These are phyloP conservation scores for Ogataea dorogensis DNA, from an alignment of 805 yeast genomes.

Conservation along the genomic window DNA sequence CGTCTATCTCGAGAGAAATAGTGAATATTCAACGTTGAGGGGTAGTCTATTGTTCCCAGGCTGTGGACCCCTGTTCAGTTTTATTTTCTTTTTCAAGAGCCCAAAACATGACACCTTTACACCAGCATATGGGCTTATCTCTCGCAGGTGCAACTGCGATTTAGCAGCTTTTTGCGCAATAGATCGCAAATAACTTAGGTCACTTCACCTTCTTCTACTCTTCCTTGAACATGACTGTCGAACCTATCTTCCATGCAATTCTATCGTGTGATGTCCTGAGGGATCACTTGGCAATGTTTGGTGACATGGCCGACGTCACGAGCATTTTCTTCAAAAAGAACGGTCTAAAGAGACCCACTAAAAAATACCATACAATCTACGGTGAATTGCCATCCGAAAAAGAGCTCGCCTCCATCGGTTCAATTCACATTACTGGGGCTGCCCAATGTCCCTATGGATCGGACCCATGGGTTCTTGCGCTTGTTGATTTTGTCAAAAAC, in stretches of 20 bases:
- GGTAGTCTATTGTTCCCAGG: no score
- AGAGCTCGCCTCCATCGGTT: constrained; percentile 34
- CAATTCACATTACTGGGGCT: constrained; percentile 55
- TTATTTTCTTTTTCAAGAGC: no score
- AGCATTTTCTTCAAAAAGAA: constrained; percentile 12
- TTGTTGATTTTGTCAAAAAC: constrained; percentile 37
- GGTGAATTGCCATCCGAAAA: constrained; percentile 19
- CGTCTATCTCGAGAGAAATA: no score
- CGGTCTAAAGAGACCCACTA: constrained; percentile 12
- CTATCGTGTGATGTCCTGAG: constrained; percentile 11
- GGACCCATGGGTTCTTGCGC: constrained; percentile 40
- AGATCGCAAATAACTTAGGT: neutral
- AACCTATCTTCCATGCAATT: constrained; percentile 4
- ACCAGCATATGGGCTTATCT: no score
- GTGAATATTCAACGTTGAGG: no score
- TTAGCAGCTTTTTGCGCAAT: neutral
- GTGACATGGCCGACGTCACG: constrained; percentile 12
- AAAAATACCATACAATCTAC: constrained; percentile 12
- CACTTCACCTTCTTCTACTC: neutral
- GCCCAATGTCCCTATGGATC: constrained; percentile 45
- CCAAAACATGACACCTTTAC: no score
- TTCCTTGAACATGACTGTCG: neutral
- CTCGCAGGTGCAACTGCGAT: no score
- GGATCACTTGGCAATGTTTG: constrained; percentile 1
- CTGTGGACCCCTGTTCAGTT: no score